Evolutionary conservation across 371 early-diverging fungal species (phyloP).

Genomic region (Dichotomocladium elegans): DNA sequence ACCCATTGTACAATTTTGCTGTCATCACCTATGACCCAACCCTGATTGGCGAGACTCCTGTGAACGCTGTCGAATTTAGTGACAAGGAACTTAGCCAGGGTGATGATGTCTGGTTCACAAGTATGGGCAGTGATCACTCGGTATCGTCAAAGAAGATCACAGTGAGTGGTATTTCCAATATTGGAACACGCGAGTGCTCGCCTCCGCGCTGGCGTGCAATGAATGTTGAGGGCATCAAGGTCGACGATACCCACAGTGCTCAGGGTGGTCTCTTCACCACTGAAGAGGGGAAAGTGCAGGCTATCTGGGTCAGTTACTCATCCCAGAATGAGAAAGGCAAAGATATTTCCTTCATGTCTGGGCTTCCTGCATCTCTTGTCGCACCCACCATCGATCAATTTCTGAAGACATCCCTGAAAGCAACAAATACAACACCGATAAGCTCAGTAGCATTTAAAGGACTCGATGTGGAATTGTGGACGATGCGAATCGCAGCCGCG

Average conservation of each 20-base stretch:
- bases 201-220: constrained; percentile 66
- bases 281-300: constrained; percentile 60
- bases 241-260: constrained; percentile 45
- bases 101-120: constrained; percentile 60
- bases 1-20: constrained; percentile 80
- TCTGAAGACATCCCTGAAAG: constrained; percentile 8
- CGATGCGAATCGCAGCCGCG: constrained; percentile 75
- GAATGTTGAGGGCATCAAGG: constrained; percentile 66
- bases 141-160: constrained; percentile 53
- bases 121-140: constrained; percentile 52
- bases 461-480: constrained; percentile 73
- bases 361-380: constrained; percentile 43
- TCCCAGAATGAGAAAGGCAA: constrained; percentile 62
- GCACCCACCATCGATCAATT: constrained; percentile 31
- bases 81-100: constrained; percentile 56
- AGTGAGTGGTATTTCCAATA: constrained; percentile 54
- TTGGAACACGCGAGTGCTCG: constrained; percentile 58
- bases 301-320: constrained; percentile 72
- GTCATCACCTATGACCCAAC: constrained; percentile 70
- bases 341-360: constrained; percentile 62
- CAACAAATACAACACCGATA: constrained; percentile 3
- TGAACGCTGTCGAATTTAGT: constrained; percentile 53
- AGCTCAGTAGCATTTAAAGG: constrained; percentile 36
- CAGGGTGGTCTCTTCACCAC: constrained; percentile 70
- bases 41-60: constrained; percentile 70